phyloP scores from a whole-genome alignment of 257 asterid genomes.

The Nicotiana benthamiana region DNA sequence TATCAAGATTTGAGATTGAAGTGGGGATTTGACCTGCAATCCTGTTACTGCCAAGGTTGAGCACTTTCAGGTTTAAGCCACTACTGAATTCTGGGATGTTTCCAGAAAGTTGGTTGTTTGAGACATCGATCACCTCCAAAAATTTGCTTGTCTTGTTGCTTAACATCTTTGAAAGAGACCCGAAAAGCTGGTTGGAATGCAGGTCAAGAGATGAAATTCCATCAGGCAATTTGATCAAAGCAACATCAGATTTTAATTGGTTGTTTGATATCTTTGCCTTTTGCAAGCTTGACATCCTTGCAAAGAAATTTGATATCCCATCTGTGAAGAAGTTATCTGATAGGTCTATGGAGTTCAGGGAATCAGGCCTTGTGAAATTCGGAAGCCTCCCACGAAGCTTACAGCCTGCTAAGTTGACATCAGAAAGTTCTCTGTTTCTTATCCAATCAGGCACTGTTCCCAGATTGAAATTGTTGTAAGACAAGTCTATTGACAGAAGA shows the following conservation, averaged over 20 bases:
- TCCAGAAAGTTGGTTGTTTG: constrained; percentile 62
- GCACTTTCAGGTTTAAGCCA: constrained; percentile 40
- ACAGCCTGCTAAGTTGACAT: constrained; percentile 67
- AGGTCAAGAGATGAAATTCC: constrained; percentile 58
- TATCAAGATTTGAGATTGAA: constrained; percentile 50
- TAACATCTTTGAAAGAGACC: constrained; percentile 50
- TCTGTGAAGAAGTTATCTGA: constrained; percentile 59
- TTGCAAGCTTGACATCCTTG: constrained; percentile 47
- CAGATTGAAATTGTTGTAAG: constrained; percentile 55
- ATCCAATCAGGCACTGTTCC: constrained; percentile 71
- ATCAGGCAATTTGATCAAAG: constrained; percentile 50
- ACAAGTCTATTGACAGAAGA: constrained; percentile 64
- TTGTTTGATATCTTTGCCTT: constrained; percentile 57
- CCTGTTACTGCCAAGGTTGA: constrained; percentile 64
- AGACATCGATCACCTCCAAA: constrained; percentile 55
- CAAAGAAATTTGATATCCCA: constrained; percentile 53
- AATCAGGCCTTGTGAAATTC: constrained; percentile 57
- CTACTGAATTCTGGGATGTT: constrained; percentile 49
- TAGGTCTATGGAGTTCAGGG: constrained; percentile 60
- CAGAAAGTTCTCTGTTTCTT: constrained; percentile 52
- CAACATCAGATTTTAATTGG: constrained; percentile 42
- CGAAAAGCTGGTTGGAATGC: constrained; percentile 57
- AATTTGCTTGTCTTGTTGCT: constrained; percentile 44
- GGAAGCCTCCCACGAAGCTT: constrained; percentile 66
- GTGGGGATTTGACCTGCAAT: constrained; percentile 63